Conservation (phyloP, 202 grass and related monocot species). For the Schoenoplectus triqueter region DNA sequence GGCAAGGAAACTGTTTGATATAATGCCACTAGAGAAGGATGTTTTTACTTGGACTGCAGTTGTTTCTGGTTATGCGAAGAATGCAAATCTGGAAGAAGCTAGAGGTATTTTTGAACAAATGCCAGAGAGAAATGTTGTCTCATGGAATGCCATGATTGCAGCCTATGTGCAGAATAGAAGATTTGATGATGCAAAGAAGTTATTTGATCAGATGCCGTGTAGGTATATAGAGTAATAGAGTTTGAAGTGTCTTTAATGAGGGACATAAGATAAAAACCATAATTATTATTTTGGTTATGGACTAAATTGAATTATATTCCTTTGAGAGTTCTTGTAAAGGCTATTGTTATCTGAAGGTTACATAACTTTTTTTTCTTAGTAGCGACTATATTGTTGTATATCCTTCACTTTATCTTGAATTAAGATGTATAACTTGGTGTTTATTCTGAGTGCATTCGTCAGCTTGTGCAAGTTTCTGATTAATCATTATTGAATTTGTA, state of each 20-base stretch:
- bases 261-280: not conserved
- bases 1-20: conserved; percentile 60
- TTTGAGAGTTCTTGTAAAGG: not conserved
- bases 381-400: not conserved
- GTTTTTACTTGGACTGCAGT: conserved; percentile 92
- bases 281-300: not conserved
- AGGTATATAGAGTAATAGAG: conserved; percentile 20
- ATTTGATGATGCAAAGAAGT: conserved; percentile 67
- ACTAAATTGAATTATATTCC: not conserved
- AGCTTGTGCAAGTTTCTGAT: not conserved
- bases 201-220: conserved; percentile 69
- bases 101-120: conserved; percentile 76
- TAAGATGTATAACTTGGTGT: conserved; percentile 2
- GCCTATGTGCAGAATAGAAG: conserved; percentile 67
- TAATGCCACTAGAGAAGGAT: conserved; percentile 67
- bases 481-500: conserved; percentile 34
- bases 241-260: not conserved
- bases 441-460: not conserved
- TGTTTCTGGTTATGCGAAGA: conserved; percentile 87
- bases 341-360: conserved; percentile 15
- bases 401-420: not conserved
- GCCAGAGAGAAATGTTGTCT: conserved; percentile 76
- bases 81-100: conserved; percentile 75
- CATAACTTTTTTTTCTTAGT: not conserved
- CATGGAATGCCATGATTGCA: conserved; percentile 87